phyloP scores from a whole-genome alignment of 495 filamentous ascomycete genomes.

The Podospora anserina region DNA sequence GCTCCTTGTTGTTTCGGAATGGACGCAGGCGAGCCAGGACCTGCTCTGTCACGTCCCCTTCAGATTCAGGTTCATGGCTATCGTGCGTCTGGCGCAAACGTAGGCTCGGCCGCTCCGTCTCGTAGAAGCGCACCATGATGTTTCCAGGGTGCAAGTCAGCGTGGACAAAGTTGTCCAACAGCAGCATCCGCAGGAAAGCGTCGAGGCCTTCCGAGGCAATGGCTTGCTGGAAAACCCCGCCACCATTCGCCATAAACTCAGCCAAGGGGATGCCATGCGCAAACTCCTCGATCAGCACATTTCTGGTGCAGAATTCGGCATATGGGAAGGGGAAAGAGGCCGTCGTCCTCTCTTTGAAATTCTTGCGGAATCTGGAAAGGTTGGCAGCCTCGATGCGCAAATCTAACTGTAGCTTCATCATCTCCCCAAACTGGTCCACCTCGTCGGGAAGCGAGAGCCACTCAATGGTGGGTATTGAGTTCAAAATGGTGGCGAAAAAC shows the following conservation, averaged over 20 bases:
- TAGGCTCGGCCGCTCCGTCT: conserved; percentile 65
- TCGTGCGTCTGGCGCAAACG: conserved; percentile 39
- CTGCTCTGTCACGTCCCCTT: conserved; percentile 77
- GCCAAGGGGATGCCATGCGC: conserved; percentile 89
- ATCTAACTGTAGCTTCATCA: conserved; percentile 97
- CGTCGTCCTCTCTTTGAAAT: conserved; percentile 85
- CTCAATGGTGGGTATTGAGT: conserved; percentile 89
- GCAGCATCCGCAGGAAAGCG: conserved; percentile 95
- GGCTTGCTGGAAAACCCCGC: conserved; percentile 87
- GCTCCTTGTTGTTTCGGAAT: conserved; percentile 55
- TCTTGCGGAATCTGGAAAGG: conserved; percentile 78
- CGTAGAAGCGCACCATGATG: conserved; percentile 99
- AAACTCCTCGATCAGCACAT: conserved; percentile 94
- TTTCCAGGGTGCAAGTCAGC: conserved; percentile 98
- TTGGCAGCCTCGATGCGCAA: conserved; percentile 93
- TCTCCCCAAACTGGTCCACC: conserved; percentile 88
- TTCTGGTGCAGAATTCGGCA: conserved; percentile 80
- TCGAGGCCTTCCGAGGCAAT: conserved; percentile 95
- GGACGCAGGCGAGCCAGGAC: conserved; percentile 78
- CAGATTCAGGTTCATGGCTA: conserved; percentile 42
- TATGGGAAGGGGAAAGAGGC: conserved; percentile 97
- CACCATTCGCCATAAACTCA: conserved; percentile 85
- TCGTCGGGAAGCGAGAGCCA: conserved; percentile 97
- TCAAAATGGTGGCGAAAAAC: conserved; percentile 83
- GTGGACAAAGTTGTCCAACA: conserved; percentile 97